Evolutionary conservation across 345 rosid genomes (phyloP).

Genomic region (Camelina laxa): DNA sequence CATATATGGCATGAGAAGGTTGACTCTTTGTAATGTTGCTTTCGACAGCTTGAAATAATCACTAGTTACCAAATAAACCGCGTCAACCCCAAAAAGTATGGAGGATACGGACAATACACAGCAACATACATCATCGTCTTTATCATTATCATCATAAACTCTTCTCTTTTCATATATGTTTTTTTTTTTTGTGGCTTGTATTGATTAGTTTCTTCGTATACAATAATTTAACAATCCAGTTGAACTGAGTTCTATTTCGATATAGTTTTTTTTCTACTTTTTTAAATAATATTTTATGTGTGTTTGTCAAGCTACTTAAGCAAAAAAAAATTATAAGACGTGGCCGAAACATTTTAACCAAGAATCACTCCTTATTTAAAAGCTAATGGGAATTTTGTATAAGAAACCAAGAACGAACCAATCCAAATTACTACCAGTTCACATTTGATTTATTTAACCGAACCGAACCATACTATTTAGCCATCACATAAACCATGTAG

Average conservation of each 20-base stretch:
- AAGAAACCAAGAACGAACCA: not conserved
- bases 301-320: not conserved
- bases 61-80: constrained; percentile 17
- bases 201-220: not conserved
- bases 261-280: not conserved
- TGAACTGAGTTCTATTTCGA: not conserved
- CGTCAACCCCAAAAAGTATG: not conserved
- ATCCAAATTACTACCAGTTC: not conserved
- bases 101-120: not conserved
- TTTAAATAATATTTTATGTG: too few species aligned
- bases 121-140: not conserved
- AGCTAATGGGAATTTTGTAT: not conserved
- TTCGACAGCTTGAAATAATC: constrained; percentile 13
- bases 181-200: not conserved
- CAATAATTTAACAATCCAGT: not conserved
- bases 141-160: not conserved
- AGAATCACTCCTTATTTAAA: not conserved
- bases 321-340: not conserved
- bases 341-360: not conserved
- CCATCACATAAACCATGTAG: not conserved
- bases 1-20: constrained; percentile 18
- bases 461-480: not conserved
- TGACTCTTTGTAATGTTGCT: constrained; percentile 12
- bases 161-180: not conserved
- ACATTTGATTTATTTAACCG: not conserved